phyloP scores from a whole-genome alignment of 2,329 filamentous ascomycete species.

The Pseudomassariella vexata region DNA sequence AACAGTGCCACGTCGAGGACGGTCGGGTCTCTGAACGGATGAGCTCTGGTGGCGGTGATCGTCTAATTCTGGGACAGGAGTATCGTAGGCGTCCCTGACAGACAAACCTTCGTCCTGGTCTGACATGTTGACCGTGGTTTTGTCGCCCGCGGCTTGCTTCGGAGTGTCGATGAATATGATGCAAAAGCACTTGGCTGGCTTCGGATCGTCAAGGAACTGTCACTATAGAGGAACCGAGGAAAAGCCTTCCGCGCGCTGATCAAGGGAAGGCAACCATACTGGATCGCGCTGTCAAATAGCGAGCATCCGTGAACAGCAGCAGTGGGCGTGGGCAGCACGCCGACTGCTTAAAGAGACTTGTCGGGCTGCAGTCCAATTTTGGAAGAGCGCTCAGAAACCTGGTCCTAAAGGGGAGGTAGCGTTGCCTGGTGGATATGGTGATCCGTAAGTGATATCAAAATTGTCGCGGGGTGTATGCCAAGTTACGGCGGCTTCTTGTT shows the following conservation, averaged over 20 bases:
- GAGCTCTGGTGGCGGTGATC: constrained; percentile 71
- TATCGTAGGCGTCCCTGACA: constrained; percentile 61
- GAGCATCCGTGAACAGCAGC: constrained; percentile 22
- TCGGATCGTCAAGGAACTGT: too few relatives aligned
- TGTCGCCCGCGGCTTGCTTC: too few relatives aligned
- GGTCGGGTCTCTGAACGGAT: constrained; percentile 54
- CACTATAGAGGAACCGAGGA: constrained; percentile 9
- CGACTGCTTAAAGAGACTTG: constrained; percentile 21
- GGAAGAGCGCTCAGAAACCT: background rate
- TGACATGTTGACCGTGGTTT: constrained; percentile 63
- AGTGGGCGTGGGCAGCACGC: constrained; percentile 30
- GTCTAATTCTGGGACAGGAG: constrained; percentile 75
- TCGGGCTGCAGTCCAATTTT: constrained; percentile 11
- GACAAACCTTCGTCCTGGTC: constrained; percentile 58
- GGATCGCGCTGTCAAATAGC: constrained; percentile 15
- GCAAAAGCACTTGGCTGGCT: too few relatives aligned
- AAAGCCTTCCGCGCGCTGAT: constrained; percentile 24
- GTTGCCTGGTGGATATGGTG: constrained; percentile 1
- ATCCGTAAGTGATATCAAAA: constrained; percentile 22
- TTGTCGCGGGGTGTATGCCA: constrained; percentile 25
- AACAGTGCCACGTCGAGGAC: constrained; percentile 65
- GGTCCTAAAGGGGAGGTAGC: background rate
- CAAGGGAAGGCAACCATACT: constrained; percentile 27
- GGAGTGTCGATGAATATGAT: too few relatives aligned
- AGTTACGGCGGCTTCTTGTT: constrained; percentile 98